These are phyloP conservation scores for Rickenella mellea DNA, from an alignment of 768 basidiomycete species.

Conservation along the genomic window DNA sequence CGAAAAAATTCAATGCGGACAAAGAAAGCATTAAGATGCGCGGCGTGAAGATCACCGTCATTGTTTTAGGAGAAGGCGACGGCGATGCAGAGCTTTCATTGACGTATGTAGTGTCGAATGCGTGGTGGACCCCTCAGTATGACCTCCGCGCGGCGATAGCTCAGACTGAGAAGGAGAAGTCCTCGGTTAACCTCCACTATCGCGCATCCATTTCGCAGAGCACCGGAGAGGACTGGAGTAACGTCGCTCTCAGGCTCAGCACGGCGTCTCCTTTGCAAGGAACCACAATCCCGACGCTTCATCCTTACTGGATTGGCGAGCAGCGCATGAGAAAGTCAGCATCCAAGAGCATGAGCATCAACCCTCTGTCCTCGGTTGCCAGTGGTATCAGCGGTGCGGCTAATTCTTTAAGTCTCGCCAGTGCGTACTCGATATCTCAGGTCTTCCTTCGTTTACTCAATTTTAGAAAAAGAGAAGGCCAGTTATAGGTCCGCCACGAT, in stretches of 20 bases:
- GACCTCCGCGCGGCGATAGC: constrained; percentile 44
- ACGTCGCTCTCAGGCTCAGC: constrained; percentile 40
- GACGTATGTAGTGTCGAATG: constrained; percentile 47
- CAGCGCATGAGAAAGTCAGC: neutral
- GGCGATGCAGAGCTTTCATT: constrained; percentile 33
- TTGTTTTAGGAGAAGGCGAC: constrained; percentile 30
- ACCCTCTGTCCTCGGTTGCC: neutral
- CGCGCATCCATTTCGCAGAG: constrained; percentile 42
- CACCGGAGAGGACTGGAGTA: constrained; percentile 55
- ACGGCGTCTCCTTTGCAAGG: constrained; percentile 25
- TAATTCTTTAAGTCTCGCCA: too few relatives aligned
- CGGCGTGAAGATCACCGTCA: constrained; percentile 27
- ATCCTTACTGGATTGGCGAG: neutral
- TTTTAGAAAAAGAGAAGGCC: neutral
- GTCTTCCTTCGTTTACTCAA: too few relatives aligned
- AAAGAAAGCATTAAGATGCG: constrained; percentile 2
- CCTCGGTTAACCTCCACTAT: constrained; percentile 41
- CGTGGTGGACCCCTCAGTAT: constrained; percentile 44
- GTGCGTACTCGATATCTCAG: too few relatives aligned
- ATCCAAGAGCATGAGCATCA: neutral
- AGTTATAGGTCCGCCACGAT: neutral
- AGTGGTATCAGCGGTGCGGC: neutral
- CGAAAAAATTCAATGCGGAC: constrained; percentile 18
- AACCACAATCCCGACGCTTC: neutral
- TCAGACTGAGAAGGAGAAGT: constrained; percentile 32